Conservation (phyloP, 2,329 filamentous ascomycete genomes). For the Fusarium pseudocircinatum region DNA sequence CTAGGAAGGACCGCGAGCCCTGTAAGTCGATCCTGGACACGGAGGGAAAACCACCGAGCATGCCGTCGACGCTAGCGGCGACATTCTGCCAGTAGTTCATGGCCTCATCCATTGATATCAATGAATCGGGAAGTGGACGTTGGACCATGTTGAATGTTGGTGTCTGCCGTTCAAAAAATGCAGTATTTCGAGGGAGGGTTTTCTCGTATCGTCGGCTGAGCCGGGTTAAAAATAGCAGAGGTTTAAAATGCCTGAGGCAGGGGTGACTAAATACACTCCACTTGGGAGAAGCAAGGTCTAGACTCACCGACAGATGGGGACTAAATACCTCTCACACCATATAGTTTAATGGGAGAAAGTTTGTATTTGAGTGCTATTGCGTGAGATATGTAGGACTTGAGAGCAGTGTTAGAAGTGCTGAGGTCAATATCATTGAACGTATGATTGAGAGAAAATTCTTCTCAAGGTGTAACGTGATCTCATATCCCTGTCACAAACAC, state of each 20-base stretch:
- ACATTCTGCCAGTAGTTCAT: not conserved
- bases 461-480: not conserved
- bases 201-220: not conserved
- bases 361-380: not conserved
- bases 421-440: rapidly evolving
- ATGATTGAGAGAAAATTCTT: not conserved
- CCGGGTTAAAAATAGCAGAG: not conserved
- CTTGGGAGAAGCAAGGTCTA: not conserved
- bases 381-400: not conserved
- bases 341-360: not conserved
- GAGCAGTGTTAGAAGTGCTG: not conserved
- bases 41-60: not conserved
- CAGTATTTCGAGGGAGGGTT: not conserved
- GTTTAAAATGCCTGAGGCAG: not conserved
- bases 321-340: not conserved
- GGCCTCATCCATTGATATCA: not conserved
- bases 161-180: not conserved
- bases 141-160: not conserved
- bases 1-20: not conserved
- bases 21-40: not conserved
- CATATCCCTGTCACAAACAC: not conserved
- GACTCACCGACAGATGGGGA: not conserved
- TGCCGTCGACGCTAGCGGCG: not conserved
- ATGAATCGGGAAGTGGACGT: not conserved
- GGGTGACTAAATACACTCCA: not conserved